Base-by-base conservation (phyloP, 805 yeast genomes). In the Wickerhamomyces mucosus region DNA sequence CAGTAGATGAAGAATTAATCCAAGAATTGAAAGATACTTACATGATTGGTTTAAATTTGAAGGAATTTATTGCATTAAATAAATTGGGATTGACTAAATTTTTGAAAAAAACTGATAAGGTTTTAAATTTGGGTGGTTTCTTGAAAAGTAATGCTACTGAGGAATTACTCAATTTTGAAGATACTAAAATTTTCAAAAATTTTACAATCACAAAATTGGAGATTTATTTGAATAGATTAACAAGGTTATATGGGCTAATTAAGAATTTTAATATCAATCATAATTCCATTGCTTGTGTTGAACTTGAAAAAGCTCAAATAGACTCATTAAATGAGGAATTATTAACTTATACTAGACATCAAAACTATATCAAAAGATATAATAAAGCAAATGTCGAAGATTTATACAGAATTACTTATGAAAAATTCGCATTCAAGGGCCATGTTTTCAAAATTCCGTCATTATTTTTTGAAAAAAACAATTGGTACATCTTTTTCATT, bases 61-160 rank as follows among this genome's bases (percentile, higher is more conserved):
- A 81, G 48, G 80, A 95, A 1, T 89, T 65, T 54, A 69, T 81
- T 33, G 95, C 86, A 49, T 65, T 89, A 42, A 89, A 89, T 59
- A 70, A 70, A 43, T 78, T 88, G 26, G 97, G 96, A 0, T 82
- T 89, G 53, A 66, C 77, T 32, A 89, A 89, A 55, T 86, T 88
- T 26, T 63, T 84, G 34, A 89, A 89, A 52, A 89, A 89, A 58
- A 88, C 83, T 50, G 96, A 89, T 57, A 89, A 89, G 52, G 74
- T 78, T 7, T 58, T 84, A 42, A 68, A 68, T 18, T 59, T 77
- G 13, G 75, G 74, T 45, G 48, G 13, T 12, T 21, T 12, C 24
- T 21, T 21, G 24, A 7, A 12, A 6, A 21, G 13, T 14, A 11
- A 21, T 21, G 11, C 13, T 14, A n/a, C 11, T 12, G 14, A 21